phyloP scores from a whole-genome alignment of 2,329 filamentous ascomycete species.

The Coniochaeta sp. region DNA sequence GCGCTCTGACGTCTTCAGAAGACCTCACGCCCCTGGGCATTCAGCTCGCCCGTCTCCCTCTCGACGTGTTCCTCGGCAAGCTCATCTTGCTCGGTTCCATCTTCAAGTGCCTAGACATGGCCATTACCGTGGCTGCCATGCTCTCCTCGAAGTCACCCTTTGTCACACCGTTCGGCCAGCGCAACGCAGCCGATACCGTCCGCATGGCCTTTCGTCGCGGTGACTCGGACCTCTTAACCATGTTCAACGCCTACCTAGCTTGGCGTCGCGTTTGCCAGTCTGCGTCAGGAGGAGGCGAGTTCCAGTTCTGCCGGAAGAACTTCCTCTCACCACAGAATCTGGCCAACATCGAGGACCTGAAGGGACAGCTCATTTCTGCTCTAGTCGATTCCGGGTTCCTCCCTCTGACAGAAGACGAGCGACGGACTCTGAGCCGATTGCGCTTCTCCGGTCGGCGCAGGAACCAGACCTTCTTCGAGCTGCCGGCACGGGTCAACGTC shows the following conservation, averaged over 20 bases:
- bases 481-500: constrained; percentile 66
- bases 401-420: constrained; percentile 66
- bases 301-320: constrained; percentile 89
- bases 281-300: constrained; percentile 56
- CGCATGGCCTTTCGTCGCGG: constrained; percentile 73
- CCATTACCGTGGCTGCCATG: constrained; percentile 86
- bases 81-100: constrained; percentile 79
- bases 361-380: constrained; percentile 80
- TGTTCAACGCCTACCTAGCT: constrained; percentile 85
- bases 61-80: constrained; percentile 94
- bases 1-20: constrained; percentile 74
- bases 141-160: constrained; percentile 94
- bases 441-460: constrained; percentile 60
- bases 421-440: constrained; percentile 58
- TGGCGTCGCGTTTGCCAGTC: constrained; percentile 81
- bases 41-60: constrained; percentile 79
- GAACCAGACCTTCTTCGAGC: constrained; percentile 66
- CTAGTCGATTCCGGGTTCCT: constrained; percentile 83
- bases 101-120: constrained; percentile 87
- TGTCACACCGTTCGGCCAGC: constrained; percentile 75
- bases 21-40: constrained; percentile 80
- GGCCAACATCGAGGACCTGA: constrained; percentile 89
- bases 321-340: constrained; percentile 86
- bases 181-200: constrained; percentile 73
- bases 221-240: constrained; percentile 86